These are phyloP conservation scores for Oryza glumipatula DNA, from an alignment of 176 grass and related monocot species.

Conservation along the genomic window DNA sequence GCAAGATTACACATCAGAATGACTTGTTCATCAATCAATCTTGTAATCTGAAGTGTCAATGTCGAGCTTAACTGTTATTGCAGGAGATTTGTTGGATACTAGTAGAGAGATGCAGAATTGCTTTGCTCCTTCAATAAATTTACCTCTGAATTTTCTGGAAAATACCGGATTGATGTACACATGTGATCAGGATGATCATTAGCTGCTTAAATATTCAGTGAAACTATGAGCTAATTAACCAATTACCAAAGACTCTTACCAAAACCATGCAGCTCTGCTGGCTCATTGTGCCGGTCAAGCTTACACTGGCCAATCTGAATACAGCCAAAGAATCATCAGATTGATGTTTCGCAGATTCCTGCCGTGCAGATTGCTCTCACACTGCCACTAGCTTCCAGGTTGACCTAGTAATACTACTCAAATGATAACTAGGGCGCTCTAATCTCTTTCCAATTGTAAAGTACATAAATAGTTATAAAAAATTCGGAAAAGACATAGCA, in stretches of 20 bases:
- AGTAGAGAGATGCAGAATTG: neutral
- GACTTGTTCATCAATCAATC: neutral
- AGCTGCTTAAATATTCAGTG: constrained; percentile 9
- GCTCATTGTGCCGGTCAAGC: constrained; percentile 46
- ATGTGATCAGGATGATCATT: neutral
- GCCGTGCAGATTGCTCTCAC: constrained; percentile 29
- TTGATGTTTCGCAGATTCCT: constrained; percentile 41
- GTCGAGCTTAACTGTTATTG: neutral
- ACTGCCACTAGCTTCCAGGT: constrained; percentile 36
- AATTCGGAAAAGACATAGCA: neutral
- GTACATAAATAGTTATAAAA: neutral
- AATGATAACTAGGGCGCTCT: neutral
- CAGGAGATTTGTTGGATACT: neutral
- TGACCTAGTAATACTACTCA: constrained; percentile 40
- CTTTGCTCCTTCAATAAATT: neutral
- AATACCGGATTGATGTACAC: neutral
- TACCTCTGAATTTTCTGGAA: neutral
- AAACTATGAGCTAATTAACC: neutral
- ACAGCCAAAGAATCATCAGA: constrained; percentile 17
- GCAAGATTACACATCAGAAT: neutral
- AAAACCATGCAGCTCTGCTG: neutral
- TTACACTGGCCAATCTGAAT: constrained; percentile 27
- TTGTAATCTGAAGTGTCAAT: constrained; percentile 4
- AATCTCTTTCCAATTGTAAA: neutral
- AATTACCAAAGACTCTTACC: neutral